Base-by-base conservation (phyloP, 495 filamentous ascomycete species). In the Aspergillus homomorphus region DNA sequence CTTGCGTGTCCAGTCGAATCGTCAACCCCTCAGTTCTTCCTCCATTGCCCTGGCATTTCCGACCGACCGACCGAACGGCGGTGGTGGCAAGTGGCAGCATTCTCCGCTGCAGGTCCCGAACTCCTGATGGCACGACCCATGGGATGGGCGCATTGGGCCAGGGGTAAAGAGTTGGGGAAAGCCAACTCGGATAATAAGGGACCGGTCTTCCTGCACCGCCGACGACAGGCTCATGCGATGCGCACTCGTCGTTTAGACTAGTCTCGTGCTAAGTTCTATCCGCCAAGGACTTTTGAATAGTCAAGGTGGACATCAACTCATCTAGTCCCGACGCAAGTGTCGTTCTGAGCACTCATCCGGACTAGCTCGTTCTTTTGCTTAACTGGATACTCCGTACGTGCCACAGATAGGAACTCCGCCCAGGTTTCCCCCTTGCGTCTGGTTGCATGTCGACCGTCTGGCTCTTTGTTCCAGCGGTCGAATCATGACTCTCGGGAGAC, bases 381-480 rank as follows among this genome's bases (percentile, higher is more conserved):
- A 38, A 38, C 33, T n/a, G n/a, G n/a, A n/a, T n/a, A n/a, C 45
- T 22, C 45, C 19, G 45, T 56, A 56, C 59, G 61, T 63, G 60
- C 58, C 63, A 50, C 50, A 49, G 58, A 55, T 62, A 60, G 60
- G 42, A n/a, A n/a, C n/a, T n/a, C n/a, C n/a, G n/a, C n/a, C n/a
- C n/a, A 56, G 57, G 56, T 38, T 38, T 23, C 28, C 48, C 48
- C 48, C 48, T 51, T 63, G 61, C 61, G 61, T 58, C 60, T 19
- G 30, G 52, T 23, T 59, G 61, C 52, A 59, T 38, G 24, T 18
- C 24, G 22, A 51, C 53, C 24, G 28, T 55, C 53, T 43, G 42
- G 28, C 59, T 18, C 48, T 56, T 18, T 41, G 38, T 14, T 22
- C 33, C 18, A 19, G 22, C 48, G 23, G 49, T 42, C 49, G 28